Evolutionary conservation across 2,329 filamentous ascomycete genomes (phyloP).

Genomic region (Beauveria scarabaeidicola): DNA sequence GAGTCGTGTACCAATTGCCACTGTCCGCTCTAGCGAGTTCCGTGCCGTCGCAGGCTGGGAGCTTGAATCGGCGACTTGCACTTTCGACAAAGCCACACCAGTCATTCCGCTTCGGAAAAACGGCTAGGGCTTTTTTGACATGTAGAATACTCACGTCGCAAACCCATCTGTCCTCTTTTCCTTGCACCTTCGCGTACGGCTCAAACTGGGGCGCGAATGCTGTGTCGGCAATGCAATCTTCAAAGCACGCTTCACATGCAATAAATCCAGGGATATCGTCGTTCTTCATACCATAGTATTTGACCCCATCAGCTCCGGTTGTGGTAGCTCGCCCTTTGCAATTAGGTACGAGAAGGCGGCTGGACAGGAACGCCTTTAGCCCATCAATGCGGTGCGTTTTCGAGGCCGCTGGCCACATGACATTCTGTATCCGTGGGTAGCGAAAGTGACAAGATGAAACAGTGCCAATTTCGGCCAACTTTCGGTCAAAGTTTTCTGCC

Average conservation of each 20-base stretch:
- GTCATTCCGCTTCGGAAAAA: slow-evolving; percentile 17
- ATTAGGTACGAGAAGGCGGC: slow-evolving; percentile 17
- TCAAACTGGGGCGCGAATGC: slow-evolving; percentile 24
- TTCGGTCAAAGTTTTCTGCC: slow-evolving; percentile 20
- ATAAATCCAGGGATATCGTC: slow-evolving; percentile 25
- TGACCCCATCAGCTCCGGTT: slow-evolving; percentile 18
- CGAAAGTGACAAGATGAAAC: slow-evolving; percentile 24
- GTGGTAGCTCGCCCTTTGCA: slow-evolving; percentile 22
- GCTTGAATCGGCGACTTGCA: slow-evolving; percentile 16
- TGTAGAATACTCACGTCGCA: slow-evolving; percentile 24
- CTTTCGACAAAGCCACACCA: slow-evolving; percentile 24
- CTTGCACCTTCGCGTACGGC: slow-evolving; percentile 17
- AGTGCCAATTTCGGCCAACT: slow-evolving; percentile 18
- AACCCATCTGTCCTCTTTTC: slow-evolving; percentile 22
- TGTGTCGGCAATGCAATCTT: slow-evolving; percentile 23
- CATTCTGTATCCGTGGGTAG: slow-evolving; percentile 24
- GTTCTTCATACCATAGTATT: slow-evolving; percentile 24
- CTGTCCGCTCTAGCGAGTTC: slow-evolving; percentile 12
- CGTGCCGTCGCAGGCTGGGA: slow-evolving; percentile 23
- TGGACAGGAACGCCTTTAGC: slow-evolving; percentile 21
- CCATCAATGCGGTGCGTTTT: slow-evolving; percentile 18
- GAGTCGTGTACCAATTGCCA: slow-evolving; percentile 21
- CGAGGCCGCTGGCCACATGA: slow-evolving; percentile 26
- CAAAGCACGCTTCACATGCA: slow-evolving; percentile 30
- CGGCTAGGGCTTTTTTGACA: slow-evolving; percentile 14